Percentiles rank a stretch among this genome's conserved stretches.
phyloP scores from a whole-genome alignment of 2,329 filamentous ascomycete genomes.

The Verruconis gallopava region DNA sequence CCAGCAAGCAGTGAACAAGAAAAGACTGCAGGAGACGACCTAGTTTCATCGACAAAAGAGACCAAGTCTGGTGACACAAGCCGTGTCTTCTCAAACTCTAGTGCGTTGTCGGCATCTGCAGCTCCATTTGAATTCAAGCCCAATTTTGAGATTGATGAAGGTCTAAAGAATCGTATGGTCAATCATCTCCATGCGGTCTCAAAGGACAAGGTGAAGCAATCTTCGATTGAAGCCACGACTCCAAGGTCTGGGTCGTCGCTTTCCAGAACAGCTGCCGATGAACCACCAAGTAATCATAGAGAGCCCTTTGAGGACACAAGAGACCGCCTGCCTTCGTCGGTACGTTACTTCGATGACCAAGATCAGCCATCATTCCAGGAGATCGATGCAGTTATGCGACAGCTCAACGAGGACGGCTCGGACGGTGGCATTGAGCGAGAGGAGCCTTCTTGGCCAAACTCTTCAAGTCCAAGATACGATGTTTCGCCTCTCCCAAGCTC shows the following conservation, averaged over 20 bases:
- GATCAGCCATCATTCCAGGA: constrained; percentile 54
- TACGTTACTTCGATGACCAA: constrained; percentile 10
- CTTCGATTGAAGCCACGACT: not conserved
- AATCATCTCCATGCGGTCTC: constrained; percentile 16
- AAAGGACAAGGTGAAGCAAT: not conserved
- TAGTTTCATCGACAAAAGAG: not conserved
- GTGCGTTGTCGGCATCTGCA: constrained; percentile 56
- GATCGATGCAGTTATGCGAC: constrained; percentile 84
- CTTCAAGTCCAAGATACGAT: constrained; percentile 13
- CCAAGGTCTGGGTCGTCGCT: constrained; percentile 5
- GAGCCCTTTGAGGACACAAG: not conserved
- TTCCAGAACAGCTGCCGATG: not conserved
- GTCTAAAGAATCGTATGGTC: constrained; percentile 20
- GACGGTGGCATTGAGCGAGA: constrained; percentile 60
- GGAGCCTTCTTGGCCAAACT: constrained; percentile 29
- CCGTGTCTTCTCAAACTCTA: constrained; percentile 14
- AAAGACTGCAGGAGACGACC: not conserved
- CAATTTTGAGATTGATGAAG: constrained; percentile 24
- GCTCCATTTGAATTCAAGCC: constrained; percentile 48
- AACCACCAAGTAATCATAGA: not conserved
- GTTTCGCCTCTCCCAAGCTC: constrained; percentile 12
- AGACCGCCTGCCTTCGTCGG: constrained; percentile 5
- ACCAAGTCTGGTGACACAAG: not conserved
- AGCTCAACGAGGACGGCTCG: constrained; percentile 62
- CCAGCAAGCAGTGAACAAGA: constrained; percentile 3